phyloP scores from a whole-genome alignment of 257 asterid species.

The Penstemon barbatus region DNA sequence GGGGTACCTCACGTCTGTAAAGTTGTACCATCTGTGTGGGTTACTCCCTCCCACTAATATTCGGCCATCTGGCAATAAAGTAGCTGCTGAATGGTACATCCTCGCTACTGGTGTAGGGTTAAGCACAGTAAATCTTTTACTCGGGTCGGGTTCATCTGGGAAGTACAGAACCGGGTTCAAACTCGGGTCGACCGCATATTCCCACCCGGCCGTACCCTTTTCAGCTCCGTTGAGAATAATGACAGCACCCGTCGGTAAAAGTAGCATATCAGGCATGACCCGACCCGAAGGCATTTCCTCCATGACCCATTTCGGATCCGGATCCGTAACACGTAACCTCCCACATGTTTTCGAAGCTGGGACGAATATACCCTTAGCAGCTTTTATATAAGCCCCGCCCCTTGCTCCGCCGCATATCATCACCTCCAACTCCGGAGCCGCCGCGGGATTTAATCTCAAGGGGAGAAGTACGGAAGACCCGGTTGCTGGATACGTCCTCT shows the following conservation, averaged over 20 bases:
- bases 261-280: constrained; percentile 77
- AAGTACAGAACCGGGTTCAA: constrained; percentile 57
- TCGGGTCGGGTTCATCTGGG: constrained; percentile 38
- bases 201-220: constrained; percentile 89
- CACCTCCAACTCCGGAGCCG: constrained; percentile 51
- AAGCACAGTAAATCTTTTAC: constrained; percentile 51
- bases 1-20: constrained; percentile 61
- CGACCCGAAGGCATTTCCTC: constrained; percentile 73
- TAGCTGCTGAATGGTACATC: constrained; percentile 77
- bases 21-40: constrained; percentile 68
- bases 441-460: constrained; percentile 32
- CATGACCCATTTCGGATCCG: constrained; percentile 65
- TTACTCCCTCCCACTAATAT: constrained; percentile 91
- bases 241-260: constrained; percentile 64
- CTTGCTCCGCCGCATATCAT: constrained; percentile 81
- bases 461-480: constrained; percentile 88
- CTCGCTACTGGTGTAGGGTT: constrained; percentile 52
- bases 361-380: constrained; percentile 31
- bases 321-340: constrained; percentile 60
- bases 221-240: constrained; percentile 71
- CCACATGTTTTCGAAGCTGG: constrained; percentile 66
- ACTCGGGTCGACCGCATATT: constrained; percentile 59
- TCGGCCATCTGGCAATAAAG: constrained; percentile 72
- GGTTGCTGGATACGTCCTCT: constrained; percentile 72
- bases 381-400: constrained; percentile 61